Evolutionary conservation across 2,329 filamentous ascomycete species (phyloP).

Genomic region (Hymenoscyphus infarciens): DNA sequence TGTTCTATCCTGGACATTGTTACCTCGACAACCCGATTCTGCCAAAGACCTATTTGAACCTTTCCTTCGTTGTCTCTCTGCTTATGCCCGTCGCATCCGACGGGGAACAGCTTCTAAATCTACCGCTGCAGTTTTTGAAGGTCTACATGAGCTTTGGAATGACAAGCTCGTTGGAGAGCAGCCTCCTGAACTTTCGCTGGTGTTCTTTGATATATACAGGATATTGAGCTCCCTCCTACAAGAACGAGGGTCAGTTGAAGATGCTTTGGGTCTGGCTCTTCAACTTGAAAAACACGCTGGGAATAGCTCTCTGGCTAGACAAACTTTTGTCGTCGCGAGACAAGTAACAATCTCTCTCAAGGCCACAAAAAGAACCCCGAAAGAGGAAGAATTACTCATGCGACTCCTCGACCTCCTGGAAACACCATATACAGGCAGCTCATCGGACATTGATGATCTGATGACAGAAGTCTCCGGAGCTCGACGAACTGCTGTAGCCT

Average conservation of each 20-base stretch:
- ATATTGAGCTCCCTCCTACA: conserved; percentile 49
- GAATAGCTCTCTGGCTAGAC: conserved; percentile 31
- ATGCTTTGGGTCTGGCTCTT: conserved; percentile 54
- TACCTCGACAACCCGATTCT: conserved; percentile 54
- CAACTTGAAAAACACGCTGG: conserved; percentile 37
- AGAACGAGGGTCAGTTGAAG: conserved; percentile 43
- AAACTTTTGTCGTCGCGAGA: conserved; percentile 52
- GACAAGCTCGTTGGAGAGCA: conserved; percentile 22
- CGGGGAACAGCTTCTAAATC: conserved; percentile 19
- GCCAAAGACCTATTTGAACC: conserved; percentile 65
- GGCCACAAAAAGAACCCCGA: conserved; percentile 37
- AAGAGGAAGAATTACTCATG: conserved; percentile 43
- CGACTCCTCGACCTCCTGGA: conserved; percentile 54
- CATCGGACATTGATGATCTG: conserved; percentile 58
- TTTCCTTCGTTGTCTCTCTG: conserved; percentile 57
- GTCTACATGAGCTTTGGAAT: conserved; percentile 23
- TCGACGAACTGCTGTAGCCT: conserved; percentile 50
- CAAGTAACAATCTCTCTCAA: conserved; percentile 53
- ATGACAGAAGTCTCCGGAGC: conserved; percentile 53
- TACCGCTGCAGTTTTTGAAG: conserved; percentile 19
- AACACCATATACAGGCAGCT: conserved; percentile 56
- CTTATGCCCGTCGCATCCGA: conserved; percentile 53
- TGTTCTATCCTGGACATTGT: conserved; percentile 63
- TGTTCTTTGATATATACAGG: conserved; percentile 40
- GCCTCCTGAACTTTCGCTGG: conserved; percentile 12